These are phyloP conservation scores for Flaveria floridana DNA, from an alignment of 140 eudicot genomes.

Conservation along the genomic window DNA sequence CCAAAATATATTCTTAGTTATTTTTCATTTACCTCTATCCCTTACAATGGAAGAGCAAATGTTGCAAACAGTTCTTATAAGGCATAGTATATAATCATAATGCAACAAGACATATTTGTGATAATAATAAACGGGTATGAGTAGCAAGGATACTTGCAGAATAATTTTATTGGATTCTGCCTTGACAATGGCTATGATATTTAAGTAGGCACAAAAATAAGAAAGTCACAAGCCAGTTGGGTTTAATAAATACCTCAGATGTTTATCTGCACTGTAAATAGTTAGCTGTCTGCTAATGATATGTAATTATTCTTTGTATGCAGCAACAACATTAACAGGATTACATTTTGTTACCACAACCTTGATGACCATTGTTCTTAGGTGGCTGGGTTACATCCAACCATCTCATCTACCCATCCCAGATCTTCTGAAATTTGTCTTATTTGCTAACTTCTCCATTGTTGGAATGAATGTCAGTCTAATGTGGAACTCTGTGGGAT, in stretches of 20 bases:
- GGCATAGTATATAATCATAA: neutral
- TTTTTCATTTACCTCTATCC: neutral
- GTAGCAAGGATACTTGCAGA: constrained; percentile 1
- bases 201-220: neutral
- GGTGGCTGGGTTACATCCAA: constrained; percentile 79
- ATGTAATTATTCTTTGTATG: constrained; percentile 29
- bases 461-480: constrained; percentile 97
- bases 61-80: neutral
- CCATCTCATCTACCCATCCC: constrained; percentile 67
- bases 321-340: constrained; percentile 96
- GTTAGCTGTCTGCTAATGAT: neutral
- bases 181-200: constrained; percentile 3
- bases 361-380: constrained; percentile 71
- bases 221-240: neutral
- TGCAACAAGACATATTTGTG: constrained; percentile 10
- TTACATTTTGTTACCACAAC: constrained; percentile 86
- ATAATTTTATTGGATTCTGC: neutral
- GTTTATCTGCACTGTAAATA: neutral
- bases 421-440: constrained; percentile 67
- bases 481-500: constrained; percentile 99
- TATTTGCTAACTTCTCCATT: constrained; percentile 86
- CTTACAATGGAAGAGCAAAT: neutral
- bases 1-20: neutral
- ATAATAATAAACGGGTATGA: neutral
- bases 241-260: neutral